phyloP scores from a whole-genome alignment of 768 basidiomycete genomes.

The Candolleomyces eurysporus region DNA sequence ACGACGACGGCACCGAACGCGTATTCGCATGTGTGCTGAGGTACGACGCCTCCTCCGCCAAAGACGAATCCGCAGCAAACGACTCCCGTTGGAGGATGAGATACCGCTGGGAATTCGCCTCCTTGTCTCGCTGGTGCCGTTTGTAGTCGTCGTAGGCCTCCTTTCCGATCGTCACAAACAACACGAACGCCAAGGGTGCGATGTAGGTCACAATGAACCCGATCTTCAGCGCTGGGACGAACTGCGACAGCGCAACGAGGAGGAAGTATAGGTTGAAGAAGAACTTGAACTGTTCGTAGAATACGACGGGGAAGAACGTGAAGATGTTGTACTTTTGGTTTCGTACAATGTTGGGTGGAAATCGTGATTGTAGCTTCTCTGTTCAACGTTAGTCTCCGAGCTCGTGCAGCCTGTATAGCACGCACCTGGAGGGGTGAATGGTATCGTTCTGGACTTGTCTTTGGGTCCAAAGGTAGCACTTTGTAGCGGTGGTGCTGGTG shows the following conservation, averaged over 20 bases:
- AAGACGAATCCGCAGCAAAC: constrained; percentile 27
- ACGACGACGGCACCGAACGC: constrained; percentile 83
- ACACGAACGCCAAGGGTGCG: constrained; percentile 93
- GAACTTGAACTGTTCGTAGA: constrained; percentile 99
- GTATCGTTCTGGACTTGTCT: constrained; percentile 75
- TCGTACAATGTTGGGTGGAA: constrained; percentile 87
- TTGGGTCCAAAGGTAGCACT: constrained; percentile 35
- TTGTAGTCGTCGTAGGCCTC: constrained; percentile 99
- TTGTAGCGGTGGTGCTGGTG: constrained; percentile 19
- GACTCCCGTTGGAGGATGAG: constrained; percentile 66
- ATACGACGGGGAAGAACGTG: constrained; percentile 95
- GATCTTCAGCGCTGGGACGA: constrained; percentile 93
- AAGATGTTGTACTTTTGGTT: constrained; percentile 98
- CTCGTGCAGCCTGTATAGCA: neutral
- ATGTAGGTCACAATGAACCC: constrained; percentile 96
- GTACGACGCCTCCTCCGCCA: constrained; percentile 37
- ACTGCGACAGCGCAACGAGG: constrained; percentile 93
- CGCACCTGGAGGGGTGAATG: constrained; percentile 68
- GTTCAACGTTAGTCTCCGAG: constrained; percentile 4
- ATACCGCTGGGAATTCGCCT: constrained; percentile 94
- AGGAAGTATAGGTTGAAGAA: constrained; percentile 99
- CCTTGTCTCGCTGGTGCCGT: constrained; percentile 85
- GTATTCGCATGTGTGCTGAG: constrained; percentile 51
- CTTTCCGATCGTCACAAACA: constrained; percentile 95
- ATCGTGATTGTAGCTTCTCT: constrained; percentile 73